phyloP scores from a whole-genome alignment of 169 alveolate species.

The Plasmodium sp. region DNA sequence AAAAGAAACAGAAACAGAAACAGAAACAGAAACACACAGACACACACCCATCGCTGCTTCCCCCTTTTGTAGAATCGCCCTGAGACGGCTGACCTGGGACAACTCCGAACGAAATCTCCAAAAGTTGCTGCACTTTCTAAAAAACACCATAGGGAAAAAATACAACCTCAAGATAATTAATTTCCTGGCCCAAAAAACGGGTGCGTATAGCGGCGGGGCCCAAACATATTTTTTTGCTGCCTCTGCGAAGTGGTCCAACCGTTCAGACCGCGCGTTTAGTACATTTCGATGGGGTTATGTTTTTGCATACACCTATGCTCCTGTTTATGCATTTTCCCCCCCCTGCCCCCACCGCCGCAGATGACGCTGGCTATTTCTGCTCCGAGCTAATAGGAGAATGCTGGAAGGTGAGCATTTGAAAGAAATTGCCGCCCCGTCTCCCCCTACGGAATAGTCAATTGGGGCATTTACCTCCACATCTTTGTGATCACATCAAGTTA shows the following conservation, averaged over 20 bases:
- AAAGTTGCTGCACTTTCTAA: slow-evolving; percentile 36
- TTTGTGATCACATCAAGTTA: background rate
- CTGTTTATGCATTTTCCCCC: background rate
- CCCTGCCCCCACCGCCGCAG: background rate
- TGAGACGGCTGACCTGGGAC: slow-evolving; percentile 61
- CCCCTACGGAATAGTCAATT: background rate
- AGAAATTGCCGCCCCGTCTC: background rate
- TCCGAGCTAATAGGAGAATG: slow-evolving; percentile 67
- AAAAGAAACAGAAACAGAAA: background rate
- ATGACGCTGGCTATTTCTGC: slow-evolving; percentile 34
- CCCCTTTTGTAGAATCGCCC: slow-evolving; percentile 11
- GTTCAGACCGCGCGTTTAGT: background rate
- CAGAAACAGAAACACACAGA: background rate
- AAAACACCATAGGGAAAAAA: slow-evolving; percentile 51
- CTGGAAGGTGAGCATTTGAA: slow-evolving; percentile 29
- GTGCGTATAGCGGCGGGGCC: background rate
- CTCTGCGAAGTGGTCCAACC: background rate
- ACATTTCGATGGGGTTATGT: background rate
- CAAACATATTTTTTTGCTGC: background rate
- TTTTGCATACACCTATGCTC: background rate
- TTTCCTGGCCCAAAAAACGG: slow-evolving; percentile 29
- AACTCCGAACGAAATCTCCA: slow-evolving; percentile 52
- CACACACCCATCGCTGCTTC: background rate
- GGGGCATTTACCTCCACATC: background rate
- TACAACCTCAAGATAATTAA: slow-evolving; percentile 41